These are phyloP conservation scores for Pyrus pyrifolia DNA, from an alignment of 306 rosid species.

Conservation along the genomic window DNA sequence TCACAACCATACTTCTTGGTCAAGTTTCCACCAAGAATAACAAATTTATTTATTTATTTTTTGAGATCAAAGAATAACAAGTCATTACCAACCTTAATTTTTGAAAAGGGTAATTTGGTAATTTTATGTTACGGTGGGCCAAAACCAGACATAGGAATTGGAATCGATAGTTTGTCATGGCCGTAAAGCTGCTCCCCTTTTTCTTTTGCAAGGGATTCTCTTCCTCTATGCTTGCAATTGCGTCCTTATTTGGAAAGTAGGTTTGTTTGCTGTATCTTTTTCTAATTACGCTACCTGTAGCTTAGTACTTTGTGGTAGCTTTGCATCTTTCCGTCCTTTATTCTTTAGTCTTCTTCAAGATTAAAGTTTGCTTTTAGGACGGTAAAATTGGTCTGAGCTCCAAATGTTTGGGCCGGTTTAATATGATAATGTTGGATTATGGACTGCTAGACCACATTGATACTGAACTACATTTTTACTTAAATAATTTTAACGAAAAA, in stretches of 20 bases:
- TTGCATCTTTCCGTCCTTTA: neutral
- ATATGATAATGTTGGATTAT: neutral
- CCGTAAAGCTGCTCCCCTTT: conserved; percentile 1
- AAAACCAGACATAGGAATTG: no score
- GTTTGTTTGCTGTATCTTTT: neutral
- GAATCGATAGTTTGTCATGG: neutral
- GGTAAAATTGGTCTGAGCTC: neutral
- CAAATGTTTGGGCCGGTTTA: neutral
- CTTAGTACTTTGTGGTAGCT: neutral
- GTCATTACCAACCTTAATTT: neutral
- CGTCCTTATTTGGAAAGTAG: neutral
- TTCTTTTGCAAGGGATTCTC: conserved; percentile 5
- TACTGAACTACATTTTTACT: no score
- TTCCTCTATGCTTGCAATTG: neutral
- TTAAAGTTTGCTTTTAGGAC: neutral
- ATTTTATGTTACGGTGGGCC: neutral
- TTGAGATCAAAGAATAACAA: no score
- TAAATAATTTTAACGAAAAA: no score
- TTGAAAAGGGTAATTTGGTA: neutral
- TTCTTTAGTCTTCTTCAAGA: neutral
- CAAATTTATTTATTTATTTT: no score
- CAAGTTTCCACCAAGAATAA: no score
- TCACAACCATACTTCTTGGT: no score
- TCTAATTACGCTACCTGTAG: neutral
- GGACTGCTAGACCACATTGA: neutral